Conservation (phyloP, 352 stramenopile genomes). For the Nothophytophthora sp. region DNA sequence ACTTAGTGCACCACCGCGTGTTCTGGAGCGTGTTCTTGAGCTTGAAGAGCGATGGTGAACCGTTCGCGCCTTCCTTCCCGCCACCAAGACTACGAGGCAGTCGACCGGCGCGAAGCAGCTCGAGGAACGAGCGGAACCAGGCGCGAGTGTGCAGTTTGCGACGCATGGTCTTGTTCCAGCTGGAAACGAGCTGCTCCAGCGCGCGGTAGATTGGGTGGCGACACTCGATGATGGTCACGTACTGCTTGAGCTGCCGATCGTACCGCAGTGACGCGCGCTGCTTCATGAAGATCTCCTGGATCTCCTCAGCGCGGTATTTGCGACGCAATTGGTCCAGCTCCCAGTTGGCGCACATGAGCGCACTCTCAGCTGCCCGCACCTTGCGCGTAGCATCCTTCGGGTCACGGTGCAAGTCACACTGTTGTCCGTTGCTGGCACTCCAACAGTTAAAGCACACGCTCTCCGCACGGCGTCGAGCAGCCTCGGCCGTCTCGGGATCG, state of each 20-base stretch:
- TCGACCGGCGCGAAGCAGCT: constrained; percentile 73
- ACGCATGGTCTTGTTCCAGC: constrained; percentile 89
- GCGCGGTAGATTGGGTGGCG: constrained; percentile 92
- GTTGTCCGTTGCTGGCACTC: constrained; percentile 85
- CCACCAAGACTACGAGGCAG: constrained; percentile 36
- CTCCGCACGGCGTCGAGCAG: constrained; percentile 15
- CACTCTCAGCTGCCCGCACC: constrained; percentile 62
- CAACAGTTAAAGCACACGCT: constrained; percentile 94
- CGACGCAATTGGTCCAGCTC: constrained; percentile 85
- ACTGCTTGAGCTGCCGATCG: constrained; percentile 84
- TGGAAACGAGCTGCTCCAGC: constrained; percentile 39
- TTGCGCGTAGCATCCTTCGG: constrained; percentile 45
- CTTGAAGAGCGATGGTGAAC: constrained; percentile 63
- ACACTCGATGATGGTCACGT: constrained; percentile 89
- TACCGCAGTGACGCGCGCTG: constrained; percentile 89
- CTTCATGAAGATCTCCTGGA: constrained; percentile 93
- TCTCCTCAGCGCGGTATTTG: constrained; percentile 90
- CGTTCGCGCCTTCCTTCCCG: constrained; percentile 27
- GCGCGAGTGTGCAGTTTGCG: constrained; percentile 81
- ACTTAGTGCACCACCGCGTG: constrained; percentile 60
- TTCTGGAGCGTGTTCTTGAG: constrained; percentile 87
- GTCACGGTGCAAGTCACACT: constrained; percentile 70
- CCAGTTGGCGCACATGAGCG: constrained; percentile 93
- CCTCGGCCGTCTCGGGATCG: constrained; percentile 12
- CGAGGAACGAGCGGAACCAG: constrained; percentile 92